These are phyloP conservation scores for Cladobotryum protrusum DNA, from an alignment of 2,329 filamentous ascomycete species.

Conservation along the genomic window DNA sequence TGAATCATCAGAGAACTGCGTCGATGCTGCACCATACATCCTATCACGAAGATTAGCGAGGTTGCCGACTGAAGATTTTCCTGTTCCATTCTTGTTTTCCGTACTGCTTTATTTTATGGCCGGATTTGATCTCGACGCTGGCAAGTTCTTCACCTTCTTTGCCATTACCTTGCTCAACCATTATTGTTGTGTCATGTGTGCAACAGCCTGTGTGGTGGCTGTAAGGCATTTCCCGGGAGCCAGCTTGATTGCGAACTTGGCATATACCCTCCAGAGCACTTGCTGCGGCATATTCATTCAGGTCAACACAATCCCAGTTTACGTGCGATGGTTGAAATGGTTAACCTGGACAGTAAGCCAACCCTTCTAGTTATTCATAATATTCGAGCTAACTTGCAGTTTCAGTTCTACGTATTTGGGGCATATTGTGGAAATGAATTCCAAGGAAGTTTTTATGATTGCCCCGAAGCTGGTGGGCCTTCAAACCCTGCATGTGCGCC, in stretches of 20 bases:
- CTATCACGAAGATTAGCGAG: conserved; percentile 63
- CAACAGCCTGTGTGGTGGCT: conserved; percentile 59
- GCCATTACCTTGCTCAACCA: conserved; percentile 62
- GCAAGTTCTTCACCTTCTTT: conserved; percentile 68
- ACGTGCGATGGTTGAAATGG: conserved; percentile 73
- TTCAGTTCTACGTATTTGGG: conserved; percentile 62
- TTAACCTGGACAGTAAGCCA: conserved; percentile 49
- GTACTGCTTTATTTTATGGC: conserved; percentile 74
- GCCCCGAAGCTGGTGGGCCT: conserved; percentile 56
- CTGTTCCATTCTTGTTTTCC: conserved; percentile 64
- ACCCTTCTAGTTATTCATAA: background rate
- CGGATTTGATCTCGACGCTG: conserved; percentile 58
- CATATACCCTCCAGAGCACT: conserved; percentile 67
- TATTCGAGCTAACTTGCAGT: background rate
- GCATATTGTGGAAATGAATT: conserved; percentile 70
- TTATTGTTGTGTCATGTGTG: conserved; percentile 67
- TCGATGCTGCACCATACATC: conserved; percentile 62
- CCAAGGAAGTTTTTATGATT: conserved; percentile 64
- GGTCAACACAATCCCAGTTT: conserved; percentile 64
- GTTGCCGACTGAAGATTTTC: conserved; percentile 64
- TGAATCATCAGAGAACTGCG: conserved; percentile 66
- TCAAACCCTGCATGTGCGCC: conserved; percentile 59
- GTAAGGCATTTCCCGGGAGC: conserved; percentile 64
- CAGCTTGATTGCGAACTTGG: conserved; percentile 65
- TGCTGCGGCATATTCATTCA: conserved; percentile 74